Evolutionary conservation across 225 moss, liverwort and hornwort genomes (phyloP).

Genomic region (Marchantia polymorpha): DNA sequence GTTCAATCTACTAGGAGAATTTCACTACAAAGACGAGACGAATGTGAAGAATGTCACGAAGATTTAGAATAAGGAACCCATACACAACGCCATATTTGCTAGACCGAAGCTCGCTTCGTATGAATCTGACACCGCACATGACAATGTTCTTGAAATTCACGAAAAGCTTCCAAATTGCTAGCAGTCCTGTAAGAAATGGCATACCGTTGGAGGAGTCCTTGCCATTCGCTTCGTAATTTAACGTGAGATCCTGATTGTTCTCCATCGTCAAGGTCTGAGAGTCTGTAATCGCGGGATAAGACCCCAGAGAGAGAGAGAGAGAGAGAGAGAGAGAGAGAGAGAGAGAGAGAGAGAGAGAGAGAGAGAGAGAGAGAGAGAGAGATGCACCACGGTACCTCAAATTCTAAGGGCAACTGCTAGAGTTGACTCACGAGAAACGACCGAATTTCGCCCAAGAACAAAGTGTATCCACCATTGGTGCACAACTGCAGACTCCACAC

Average conservation of each 20-base stretch:
- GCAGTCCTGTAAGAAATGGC: neutral
- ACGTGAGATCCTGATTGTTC: conserved; percentile 5
- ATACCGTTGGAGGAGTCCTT: conserved; percentile 5
- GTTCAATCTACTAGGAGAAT: neutral
- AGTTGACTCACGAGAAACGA: conserved; percentile 1
- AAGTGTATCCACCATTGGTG: neutral
- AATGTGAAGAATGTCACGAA: neutral
- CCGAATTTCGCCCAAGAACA: neutral
- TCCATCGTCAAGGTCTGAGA: neutral
- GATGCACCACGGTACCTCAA: too few relatives aligned
- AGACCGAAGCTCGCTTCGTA: neutral
- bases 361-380: neutral
- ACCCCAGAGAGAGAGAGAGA: too few relatives aligned
- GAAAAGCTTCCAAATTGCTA: too few relatives aligned
- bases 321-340: neutral
- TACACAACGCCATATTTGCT: neutral
- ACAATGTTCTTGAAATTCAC: neutral
- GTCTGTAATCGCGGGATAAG: neutral
- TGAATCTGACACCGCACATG: neutral
- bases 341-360: neutral
- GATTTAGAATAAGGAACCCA: neutral
- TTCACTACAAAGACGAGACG: neutral
- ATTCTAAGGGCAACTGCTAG: neutral
- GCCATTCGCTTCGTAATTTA: neutral
- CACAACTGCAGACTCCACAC: neutral